These are phyloP conservation scores for Silene conica DNA, from an alignment of 148 eudicot species.

Conservation along the genomic window DNA sequence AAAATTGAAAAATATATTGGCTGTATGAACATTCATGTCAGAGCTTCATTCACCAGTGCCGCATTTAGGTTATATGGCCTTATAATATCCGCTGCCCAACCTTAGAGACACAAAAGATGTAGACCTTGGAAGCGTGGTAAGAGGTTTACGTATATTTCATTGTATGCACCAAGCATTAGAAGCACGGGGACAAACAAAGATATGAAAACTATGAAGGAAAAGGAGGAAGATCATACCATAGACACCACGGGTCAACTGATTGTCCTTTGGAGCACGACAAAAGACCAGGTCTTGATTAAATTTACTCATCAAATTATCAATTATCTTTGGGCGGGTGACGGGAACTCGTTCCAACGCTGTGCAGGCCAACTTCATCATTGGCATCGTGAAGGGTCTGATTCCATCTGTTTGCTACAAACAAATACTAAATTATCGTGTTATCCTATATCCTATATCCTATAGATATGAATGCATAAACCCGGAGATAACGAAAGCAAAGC, in stretches of 20 bases:
- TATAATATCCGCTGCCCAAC: no score
- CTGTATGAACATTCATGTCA: no score
- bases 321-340: slow-evolving; percentile 57
- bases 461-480: no score
- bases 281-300: slow-evolving; percentile 90
- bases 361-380: slow-evolving; percentile 85
- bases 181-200: no score
- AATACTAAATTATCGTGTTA: slow-evolving; percentile 11
- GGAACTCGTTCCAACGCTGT: slow-evolving; percentile 96
- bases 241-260: slow-evolving; percentile 55
- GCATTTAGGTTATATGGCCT: no score
- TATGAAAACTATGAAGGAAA: not conserved
- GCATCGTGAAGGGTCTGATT: slow-evolving; percentile 95
- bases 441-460: slow-evolving; percentile 1
- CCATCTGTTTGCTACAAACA: slow-evolving; percentile 77
- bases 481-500: no score
- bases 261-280: slow-evolving; percentile 77
- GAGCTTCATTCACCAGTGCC: no score
- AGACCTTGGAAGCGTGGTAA: not conserved
- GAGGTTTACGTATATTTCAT: no score
- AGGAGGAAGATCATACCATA: slow-evolving; percentile 45
- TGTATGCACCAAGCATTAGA: not conserved
- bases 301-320: slow-evolving; percentile 66
- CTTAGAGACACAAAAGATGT: no score
- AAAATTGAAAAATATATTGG: no score